Evolutionary conservation across 169 alveolate genomes (phyloP), one percentile per base, ranked within the genome.

Genomic region (Cryptosporidium ryanae): DNA sequence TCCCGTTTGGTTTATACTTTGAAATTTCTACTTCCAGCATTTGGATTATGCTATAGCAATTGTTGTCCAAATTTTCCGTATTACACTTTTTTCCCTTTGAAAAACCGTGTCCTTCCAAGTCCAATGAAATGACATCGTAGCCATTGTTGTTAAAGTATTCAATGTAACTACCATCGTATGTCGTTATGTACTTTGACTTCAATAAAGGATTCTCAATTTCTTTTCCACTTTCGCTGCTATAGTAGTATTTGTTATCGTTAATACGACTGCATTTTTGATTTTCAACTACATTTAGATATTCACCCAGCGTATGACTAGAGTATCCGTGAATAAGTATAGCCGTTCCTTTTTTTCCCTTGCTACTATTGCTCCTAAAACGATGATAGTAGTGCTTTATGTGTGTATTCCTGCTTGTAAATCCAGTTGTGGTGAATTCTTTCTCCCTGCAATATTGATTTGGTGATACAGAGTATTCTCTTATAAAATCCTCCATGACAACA

Each of bases 81-180:
- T 76, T 76, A 15, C 71, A 76, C 48, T 48, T 76, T 32, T 18
- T n/a, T 12, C 87, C 87, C n/a, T 59, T 57, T 17, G 87, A 76
- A 61, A 76, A 76, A 34, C 87, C 87, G 38, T 76, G 87, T 7
- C 87, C 87, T 25, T 76, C 87, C 27, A 76, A 27, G 59, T 76
- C 87, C 12, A 76, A 59, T 6, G 71, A 59, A n/a, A 76, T 59
- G 6, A 76, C 87, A 61, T 76, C 87, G 43, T 76, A 76, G 5
- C 87, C 87, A 27, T 76, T 76, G 3, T 38, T 55, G 18, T 76
- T 76, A 32, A 76, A 76, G 10, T 59, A 61, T 21, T 76, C 65
- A 34, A 76, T 76, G 63, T 76, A 76, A 38, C 87, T 76, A 15
- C 71, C 71, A 23, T 18, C 38, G 15, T 76, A 76, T n/a, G 87